These are phyloP conservation scores for Ajuga reptans DNA, from an alignment of 305 asterid species.

Conservation along the genomic window DNA sequence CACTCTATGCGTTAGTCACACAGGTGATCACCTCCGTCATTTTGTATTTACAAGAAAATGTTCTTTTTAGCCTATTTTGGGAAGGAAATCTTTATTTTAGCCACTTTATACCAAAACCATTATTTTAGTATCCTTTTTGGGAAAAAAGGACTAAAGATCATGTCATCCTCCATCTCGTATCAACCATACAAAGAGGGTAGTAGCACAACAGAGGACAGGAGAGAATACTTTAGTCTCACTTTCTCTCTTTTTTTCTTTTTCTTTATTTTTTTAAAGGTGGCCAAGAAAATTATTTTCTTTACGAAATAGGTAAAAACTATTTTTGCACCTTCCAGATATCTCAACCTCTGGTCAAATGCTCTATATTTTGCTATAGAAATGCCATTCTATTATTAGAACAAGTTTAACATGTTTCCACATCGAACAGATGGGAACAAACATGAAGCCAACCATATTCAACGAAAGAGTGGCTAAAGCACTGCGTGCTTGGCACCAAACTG, in stretches of 20 bases:
- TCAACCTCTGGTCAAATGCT: neutral
- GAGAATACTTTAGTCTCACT: neutral
- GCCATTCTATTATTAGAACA: neutral
- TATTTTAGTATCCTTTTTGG: too few species aligned
- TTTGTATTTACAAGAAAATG: neutral
- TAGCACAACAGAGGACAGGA: neutral
- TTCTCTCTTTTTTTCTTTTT: neutral
- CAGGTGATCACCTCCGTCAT: slow-evolving; percentile 29
- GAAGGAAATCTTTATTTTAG: neutral
- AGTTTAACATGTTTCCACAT: neutral
- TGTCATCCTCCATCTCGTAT: neutral
- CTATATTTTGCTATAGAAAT: neutral
- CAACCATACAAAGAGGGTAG: neutral
- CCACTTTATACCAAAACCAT: neutral
- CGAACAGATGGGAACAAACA: slow-evolving; percentile 49
- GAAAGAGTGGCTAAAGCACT: slow-evolving; percentile 38
- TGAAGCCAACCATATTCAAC: slow-evolving; percentile 47
- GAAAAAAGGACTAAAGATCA: neutral
- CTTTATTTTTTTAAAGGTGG: neutral
- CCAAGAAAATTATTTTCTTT: neutral
- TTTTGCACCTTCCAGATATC: neutral
- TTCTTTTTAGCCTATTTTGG: neutral
- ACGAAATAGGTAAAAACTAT: neutral
- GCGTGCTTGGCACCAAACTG: slow-evolving; percentile 45
- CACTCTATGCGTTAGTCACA: slow-evolving; percentile 50